Conservation (phyloP, 2,329 filamentous ascomycete species). For the Beauveria medogensis region DNA sequence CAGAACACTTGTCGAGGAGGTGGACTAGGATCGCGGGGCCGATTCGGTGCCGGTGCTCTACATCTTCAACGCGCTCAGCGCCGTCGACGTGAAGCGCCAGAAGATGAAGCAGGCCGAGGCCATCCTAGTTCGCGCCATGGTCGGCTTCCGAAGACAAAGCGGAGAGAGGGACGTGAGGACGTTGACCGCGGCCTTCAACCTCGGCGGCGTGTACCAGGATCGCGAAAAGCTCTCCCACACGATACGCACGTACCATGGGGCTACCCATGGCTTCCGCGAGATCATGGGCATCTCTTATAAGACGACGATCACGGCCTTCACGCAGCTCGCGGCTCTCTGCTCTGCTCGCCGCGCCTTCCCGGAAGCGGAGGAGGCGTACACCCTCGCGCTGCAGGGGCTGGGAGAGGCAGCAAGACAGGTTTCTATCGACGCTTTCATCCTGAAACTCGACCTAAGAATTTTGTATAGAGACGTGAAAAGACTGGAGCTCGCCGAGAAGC, state of each 20-base stretch:
- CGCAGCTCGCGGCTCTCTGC: too few species aligned
- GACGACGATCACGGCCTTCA: too few species aligned
- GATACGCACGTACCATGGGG: neutral
- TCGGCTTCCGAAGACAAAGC: neutral
- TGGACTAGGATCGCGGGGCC: neutral
- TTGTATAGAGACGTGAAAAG: too few species aligned
- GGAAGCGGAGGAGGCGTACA: too few species aligned
- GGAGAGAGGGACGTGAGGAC: neutral
- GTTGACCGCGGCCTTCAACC: neutral
- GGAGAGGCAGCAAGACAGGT: too few species aligned
- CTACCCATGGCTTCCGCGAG: neutral
- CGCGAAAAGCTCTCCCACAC: neutral
- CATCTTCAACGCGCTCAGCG: neutral
- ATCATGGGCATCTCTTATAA: neutral
- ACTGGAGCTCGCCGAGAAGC: too few species aligned
- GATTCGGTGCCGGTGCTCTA: neutral
- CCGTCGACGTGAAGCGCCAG: neutral
- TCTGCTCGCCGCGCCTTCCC: too few species aligned
- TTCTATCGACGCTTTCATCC: too few species aligned
- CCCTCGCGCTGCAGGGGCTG: too few species aligned
- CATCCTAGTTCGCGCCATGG: neutral
- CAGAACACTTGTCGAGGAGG: neutral
- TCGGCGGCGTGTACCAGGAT: neutral
- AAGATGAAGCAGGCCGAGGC: neutral
- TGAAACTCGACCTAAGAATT: too few species aligned